These are phyloP conservation scores for Sicyos baderoa DNA, from an alignment of 306 rosid species.

Conservation along the genomic window DNA sequence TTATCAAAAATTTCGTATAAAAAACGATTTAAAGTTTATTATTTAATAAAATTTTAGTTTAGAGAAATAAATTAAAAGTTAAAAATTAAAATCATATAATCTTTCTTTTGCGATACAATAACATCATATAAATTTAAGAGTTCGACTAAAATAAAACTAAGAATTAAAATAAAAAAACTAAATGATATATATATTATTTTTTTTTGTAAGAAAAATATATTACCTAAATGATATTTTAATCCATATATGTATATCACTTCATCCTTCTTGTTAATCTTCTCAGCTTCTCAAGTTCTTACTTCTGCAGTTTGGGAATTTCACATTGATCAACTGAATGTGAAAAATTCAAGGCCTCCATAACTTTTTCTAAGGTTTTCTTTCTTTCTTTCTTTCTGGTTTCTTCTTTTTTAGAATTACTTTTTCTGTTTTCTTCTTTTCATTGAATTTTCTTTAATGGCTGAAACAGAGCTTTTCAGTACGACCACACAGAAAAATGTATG, in stretches of 20 bases:
- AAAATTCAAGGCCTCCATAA: background rate
- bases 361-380: background rate
- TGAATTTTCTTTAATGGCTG: background rate
- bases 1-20: too few relatives aligned
- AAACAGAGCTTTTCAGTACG: conserved; percentile 1
- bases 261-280: background rate
- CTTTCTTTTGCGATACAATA: too few relatives aligned
- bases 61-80: too few relatives aligned
- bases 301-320: background rate
- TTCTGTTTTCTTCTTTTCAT: background rate
- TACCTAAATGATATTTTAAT: too few relatives aligned
- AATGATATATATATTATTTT: too few relatives aligned
- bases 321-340: background rate
- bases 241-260: background rate
- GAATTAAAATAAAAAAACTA: too few relatives aligned
- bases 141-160: too few relatives aligned
- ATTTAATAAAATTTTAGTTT: too few relatives aligned
- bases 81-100: too few relatives aligned
- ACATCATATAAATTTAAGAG: too few relatives aligned
- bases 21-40: too few relatives aligned
- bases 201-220: too few relatives aligned
- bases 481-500: conserved; percentile 31
- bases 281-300: background rate
- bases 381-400: background rate
- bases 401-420: background rate